Evolutionary conservation across 108 stramenopile species (phyloP).

Genomic region (Skeletonema costatum): DNA sequence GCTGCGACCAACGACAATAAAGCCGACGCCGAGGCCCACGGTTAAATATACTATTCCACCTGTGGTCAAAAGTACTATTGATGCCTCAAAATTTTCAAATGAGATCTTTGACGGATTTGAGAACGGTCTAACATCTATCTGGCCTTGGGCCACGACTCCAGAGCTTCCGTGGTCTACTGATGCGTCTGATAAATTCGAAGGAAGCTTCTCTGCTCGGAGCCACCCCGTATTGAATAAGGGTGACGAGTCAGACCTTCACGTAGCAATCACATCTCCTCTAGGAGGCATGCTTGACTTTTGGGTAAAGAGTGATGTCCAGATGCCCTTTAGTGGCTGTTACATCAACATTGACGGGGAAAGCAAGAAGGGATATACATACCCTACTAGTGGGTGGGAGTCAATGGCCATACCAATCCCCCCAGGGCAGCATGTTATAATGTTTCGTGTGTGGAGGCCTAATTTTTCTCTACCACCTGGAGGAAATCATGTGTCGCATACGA

Average conservation of each 20-base stretch:
- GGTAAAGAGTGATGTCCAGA: constrained; percentile 27
- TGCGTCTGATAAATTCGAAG: neutral
- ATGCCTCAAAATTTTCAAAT: neutral
- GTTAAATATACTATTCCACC: constrained; percentile 1
- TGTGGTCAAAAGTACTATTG: constrained; percentile 2
- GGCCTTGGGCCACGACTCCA: constrained; percentile 25
- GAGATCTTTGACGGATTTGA: constrained; percentile 30
- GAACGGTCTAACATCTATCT: constrained; percentile 10
- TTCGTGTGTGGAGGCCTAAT: constrained; percentile 19
- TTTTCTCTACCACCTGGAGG: neutral
- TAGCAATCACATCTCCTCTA: constrained; percentile 13
- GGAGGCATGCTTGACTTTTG: constrained; percentile 30
- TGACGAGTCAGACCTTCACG: constrained; percentile 15
- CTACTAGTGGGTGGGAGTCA: neutral
- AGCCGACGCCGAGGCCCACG: neutral
- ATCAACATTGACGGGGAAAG: constrained; percentile 20
- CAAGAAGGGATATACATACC: constrained; percentile 28
- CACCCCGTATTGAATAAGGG: neutral
- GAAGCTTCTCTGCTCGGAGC: constrained; percentile 19
- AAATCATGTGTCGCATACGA: neutral
- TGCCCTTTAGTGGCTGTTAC: constrained; percentile 38
- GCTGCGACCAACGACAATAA: neutral
- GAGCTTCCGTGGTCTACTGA: constrained; percentile 28
- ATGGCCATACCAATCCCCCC: constrained; percentile 2
- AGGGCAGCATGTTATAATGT: constrained; percentile 26